Conservation (phyloP, 2,329 filamentous ascomycete genomes). For the Fusarium chaquense region DNA sequence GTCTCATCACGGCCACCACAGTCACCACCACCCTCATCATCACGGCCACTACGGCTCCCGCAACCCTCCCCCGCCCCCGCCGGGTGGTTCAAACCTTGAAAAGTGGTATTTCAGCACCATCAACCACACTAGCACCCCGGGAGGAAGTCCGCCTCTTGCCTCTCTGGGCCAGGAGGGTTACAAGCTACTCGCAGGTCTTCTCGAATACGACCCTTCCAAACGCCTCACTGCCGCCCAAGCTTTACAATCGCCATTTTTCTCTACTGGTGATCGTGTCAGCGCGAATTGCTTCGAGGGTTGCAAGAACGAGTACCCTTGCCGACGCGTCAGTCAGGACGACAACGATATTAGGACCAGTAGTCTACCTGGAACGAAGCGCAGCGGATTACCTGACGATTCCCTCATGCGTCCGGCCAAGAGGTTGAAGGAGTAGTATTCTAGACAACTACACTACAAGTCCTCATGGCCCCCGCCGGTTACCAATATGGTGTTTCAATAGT, state of each 20-base stretch:
- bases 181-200: constrained; percentile 80
- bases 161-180: constrained; percentile 82
- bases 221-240: constrained; percentile 89
- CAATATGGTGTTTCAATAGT: neutral
- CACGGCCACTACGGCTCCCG: constrained; percentile 55
- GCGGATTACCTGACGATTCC: constrained; percentile 83
- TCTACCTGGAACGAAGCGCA: constrained; percentile 90
- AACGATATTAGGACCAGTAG: constrained; percentile 95
- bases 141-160: constrained; percentile 57
- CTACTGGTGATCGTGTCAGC: constrained; percentile 76
- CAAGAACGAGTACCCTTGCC: constrained; percentile 88
- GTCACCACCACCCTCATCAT: constrained; percentile 61
- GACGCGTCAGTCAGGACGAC: constrained; percentile 92
- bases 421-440: constrained; percentile 63
- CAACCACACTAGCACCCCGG: constrained; percentile 62
- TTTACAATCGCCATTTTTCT: constrained; percentile 91
- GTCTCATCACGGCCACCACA: constrained; percentile 55
- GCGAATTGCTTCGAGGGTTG: constrained; percentile 92
- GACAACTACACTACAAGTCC: neutral
- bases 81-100: constrained; percentile 70
- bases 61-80: constrained; percentile 51
- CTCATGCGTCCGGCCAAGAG: constrained; percentile 73
- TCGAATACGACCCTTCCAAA: constrained; percentile 94
- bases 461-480: no score
- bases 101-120: constrained; percentile 83